These are phyloP conservation scores for Aspergillus costaricaensis DNA, from an alignment of 2,329 filamentous ascomycete species.

Conservation along the genomic window DNA sequence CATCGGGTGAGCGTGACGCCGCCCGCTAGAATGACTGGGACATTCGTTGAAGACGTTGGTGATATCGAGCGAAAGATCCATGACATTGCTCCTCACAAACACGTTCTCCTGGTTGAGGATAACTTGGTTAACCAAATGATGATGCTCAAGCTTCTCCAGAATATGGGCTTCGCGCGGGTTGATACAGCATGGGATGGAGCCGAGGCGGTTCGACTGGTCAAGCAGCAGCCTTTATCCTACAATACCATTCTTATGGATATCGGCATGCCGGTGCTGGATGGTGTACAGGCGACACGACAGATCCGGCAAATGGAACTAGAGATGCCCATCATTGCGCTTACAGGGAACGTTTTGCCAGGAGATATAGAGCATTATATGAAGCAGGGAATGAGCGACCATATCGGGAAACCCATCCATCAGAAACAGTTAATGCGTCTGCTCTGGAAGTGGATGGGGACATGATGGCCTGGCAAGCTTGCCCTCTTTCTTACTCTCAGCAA, in stretches of 20 bases:
- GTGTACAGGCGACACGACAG: conserved; percentile 46
- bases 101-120: conserved; percentile 45
- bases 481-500: not conserved
- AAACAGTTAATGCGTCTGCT: conserved; percentile 50
- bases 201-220: conserved; percentile 47
- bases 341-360: conserved; percentile 58
- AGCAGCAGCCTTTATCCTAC: conserved; percentile 46
- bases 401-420: conserved; percentile 58
- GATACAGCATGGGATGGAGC: conserved; percentile 48
- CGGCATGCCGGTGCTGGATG: conserved; percentile 51
- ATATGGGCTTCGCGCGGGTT: conserved; percentile 46
- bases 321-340: conserved; percentile 58
- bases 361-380: conserved; percentile 57
- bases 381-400: conserved; percentile 59
- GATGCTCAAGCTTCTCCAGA: conserved; percentile 40
- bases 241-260: conserved; percentile 52
- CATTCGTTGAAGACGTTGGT: conserved; percentile 7
- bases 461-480: not conserved
- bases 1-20: conserved; percentile 36
- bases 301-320: conserved; percentile 44
- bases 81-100: conserved; percentile 43
- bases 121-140: conserved; percentile 48
- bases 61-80: conserved; percentile 35
- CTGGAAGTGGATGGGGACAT: conserved; percentile 38
- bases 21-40: conserved; percentile 31